Percentiles rank a stretch among this genome's conserved stretches.
Conservation (phyloP, 176 grass and related monocot species). For the Ensete glaucum region DNA sequence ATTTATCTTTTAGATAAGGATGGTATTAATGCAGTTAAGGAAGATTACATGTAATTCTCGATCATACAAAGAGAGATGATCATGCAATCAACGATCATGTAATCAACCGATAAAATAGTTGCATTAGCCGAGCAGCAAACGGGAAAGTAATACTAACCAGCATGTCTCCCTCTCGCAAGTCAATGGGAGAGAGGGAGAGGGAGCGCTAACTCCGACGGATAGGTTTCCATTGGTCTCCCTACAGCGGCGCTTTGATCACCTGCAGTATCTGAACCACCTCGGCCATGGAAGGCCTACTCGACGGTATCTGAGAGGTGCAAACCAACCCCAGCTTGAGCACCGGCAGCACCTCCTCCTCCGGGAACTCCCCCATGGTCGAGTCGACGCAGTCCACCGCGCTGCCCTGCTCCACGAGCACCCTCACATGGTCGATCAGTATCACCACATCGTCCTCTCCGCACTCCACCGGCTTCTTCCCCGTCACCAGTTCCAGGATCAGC, state of each 20-base stretch:
- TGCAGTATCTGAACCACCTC: slow-evolving; percentile 98
- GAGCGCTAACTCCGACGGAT: background rate
- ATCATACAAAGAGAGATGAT: too few species aligned
- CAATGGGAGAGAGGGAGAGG: background rate
- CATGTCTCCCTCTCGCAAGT: too few species aligned
- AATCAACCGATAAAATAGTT: too few species aligned
- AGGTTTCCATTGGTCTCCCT: background rate
- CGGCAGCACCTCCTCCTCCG: slow-evolving; percentile 92
- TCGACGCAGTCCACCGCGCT: slow-evolving; percentile 70
- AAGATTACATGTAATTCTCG: too few species aligned
- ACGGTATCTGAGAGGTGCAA: slow-evolving; percentile 92
- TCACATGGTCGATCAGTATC: slow-evolving; percentile 64
- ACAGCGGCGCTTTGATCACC: slow-evolving; percentile 74
- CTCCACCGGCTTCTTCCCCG: slow-evolving; percentile 45
- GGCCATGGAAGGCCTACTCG: slow-evolving; percentile 73
- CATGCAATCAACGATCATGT: too few species aligned
- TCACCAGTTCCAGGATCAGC: slow-evolving; percentile 78
- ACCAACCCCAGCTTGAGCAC: slow-evolving; percentile 86
- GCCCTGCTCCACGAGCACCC: slow-evolving; percentile 50
- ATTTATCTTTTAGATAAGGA: too few species aligned
- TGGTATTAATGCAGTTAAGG: too few species aligned
- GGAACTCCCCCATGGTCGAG: slow-evolving; percentile 43
- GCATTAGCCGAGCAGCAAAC: too few species aligned
- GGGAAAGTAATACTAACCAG: too few species aligned
- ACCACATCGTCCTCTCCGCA: slow-evolving; percentile 79